Conservation (phyloP, 768 basidiomycete species). For the Kwoniella dendrophila region DNA sequence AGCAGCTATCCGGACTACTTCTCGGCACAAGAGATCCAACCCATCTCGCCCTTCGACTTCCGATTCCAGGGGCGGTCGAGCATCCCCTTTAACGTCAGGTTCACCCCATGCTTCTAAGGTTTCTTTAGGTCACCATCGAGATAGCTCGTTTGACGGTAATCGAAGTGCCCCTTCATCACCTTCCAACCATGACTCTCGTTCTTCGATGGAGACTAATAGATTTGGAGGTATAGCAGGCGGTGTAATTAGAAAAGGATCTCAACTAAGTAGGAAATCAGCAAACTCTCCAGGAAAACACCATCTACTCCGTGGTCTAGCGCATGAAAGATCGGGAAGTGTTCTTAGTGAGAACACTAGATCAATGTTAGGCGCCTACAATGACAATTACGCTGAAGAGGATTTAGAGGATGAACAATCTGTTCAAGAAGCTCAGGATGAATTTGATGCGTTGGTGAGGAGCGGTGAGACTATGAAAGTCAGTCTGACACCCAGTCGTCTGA, state of each 20-base stretch:
- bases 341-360: conserved; percentile 37
- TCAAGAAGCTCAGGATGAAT: conserved; percentile 64
- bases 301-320: conserved; percentile 13
- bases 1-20: conserved; percentile 22
- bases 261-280: conserved; percentile 4
- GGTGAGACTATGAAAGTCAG: conserved; percentile 92
- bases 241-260: conserved; percentile 19
- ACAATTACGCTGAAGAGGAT: conserved; percentile 17
- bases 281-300: conserved; percentile 9
- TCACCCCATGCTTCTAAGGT: conserved; percentile 28
- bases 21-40: conserved; percentile 21
- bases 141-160: not conserved
- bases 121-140: conserved; percentile 11
- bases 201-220: conserved; percentile 19
- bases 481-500: conserved; percentile 88
- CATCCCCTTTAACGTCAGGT: conserved; percentile 13
- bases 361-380: conserved; percentile 42
- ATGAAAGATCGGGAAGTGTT: conserved; percentile 36
- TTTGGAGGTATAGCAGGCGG: conserved; percentile 17
- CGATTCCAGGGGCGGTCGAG: conserved; percentile 12
- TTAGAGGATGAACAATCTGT: conserved; percentile 21
- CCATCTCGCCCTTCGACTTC: conserved; percentile 18
- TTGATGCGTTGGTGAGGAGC: conserved; percentile 89
- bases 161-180: conserved; percentile 12
- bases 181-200: not conserved